phyloP scores from a whole-genome alignment of 768 basidiomycete species.

The Termitomyces sp. region DNA sequence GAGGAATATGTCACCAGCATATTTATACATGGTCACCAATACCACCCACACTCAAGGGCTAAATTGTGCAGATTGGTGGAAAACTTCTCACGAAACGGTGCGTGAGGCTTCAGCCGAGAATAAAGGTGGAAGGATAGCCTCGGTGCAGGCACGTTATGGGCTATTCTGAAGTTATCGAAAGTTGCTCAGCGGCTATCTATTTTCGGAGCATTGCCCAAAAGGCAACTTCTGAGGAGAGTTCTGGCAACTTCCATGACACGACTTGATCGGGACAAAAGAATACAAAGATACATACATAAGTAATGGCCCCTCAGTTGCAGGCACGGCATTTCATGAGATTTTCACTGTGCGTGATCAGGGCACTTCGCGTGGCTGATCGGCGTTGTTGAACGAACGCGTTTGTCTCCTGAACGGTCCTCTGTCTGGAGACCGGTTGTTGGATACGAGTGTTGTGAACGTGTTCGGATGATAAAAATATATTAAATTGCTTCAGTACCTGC shows the following conservation, averaged over 20 bases:
- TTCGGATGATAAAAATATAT: neutral
- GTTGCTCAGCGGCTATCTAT: neutral
- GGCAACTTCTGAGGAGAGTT: neutral
- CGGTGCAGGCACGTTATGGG: neutral
- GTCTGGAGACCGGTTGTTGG: neutral
- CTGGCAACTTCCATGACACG: conserved; percentile 7
- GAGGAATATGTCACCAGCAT: conserved; percentile 7
- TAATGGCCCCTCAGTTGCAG: neutral
- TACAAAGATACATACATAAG: neutral
- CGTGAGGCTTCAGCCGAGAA: conserved; percentile 1
- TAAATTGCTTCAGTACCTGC: neutral
- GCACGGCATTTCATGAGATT: neutral
- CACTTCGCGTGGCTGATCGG: neutral
- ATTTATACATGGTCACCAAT: conserved; percentile 14
- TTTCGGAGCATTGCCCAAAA: conserved; percentile 3
- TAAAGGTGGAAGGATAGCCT: neutral
- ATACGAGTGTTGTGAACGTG: neutral
- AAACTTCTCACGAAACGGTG: conserved; percentile 15
- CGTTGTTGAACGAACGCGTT: neutral
- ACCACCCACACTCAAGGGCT: conserved; percentile 14
- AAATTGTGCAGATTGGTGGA: conserved; percentile 6
- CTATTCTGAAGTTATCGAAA: neutral
- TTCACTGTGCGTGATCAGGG: neutral
- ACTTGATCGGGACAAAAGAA: conserved; percentile 3
- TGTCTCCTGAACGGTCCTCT: neutral